Conservation (phyloP, 176 grass and related monocot species). For the Eragrostis curvula region DNA sequence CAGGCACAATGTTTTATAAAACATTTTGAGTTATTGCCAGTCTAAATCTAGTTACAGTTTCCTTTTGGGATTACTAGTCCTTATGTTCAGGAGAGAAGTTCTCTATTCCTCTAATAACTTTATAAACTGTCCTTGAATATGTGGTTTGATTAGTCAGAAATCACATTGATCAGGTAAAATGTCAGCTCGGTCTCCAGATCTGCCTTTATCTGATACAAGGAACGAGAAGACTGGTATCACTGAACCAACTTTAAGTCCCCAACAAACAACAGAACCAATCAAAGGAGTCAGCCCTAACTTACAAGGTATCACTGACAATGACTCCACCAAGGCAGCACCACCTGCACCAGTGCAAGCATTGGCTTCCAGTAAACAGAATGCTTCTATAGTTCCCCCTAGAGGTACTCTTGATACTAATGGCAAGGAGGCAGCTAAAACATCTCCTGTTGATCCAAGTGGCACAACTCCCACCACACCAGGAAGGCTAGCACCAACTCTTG, state of each 20-base stretch:
- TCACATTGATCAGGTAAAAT: slow-evolving; percentile 20
- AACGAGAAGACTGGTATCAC: slow-evolving; percentile 19
- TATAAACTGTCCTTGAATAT: neutral
- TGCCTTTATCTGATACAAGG: slow-evolving; percentile 17
- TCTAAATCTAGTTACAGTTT: neutral
- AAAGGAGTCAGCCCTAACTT: neutral
- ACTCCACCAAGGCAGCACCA: neutral
- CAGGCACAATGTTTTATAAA: too few relatives aligned
- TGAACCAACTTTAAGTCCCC: slow-evolving; percentile 28
- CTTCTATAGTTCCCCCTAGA: neutral
- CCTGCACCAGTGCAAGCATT: slow-evolving; percentile 26
- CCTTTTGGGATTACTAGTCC: slow-evolving; percentile 6
- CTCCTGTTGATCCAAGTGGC: neutral
- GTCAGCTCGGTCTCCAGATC: neutral
- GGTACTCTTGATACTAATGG: slow-evolving; percentile 6
- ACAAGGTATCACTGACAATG: neutral
- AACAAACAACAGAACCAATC: slow-evolving; percentile 19
- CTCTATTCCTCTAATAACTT: neutral
- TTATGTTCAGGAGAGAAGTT: neutral
- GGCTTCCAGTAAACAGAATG: slow-evolving; percentile 15
- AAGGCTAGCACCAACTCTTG: slow-evolving; percentile 24
- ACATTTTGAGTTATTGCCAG: too few relatives aligned
- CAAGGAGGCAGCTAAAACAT: slow-evolving; percentile 22
- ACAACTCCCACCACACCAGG: neutral
- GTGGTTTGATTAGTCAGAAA: slow-evolving; percentile 13